Base-by-base conservation (phyloP, 768 basidiomycete species). In the Gautieria morchelliformis region DNA sequence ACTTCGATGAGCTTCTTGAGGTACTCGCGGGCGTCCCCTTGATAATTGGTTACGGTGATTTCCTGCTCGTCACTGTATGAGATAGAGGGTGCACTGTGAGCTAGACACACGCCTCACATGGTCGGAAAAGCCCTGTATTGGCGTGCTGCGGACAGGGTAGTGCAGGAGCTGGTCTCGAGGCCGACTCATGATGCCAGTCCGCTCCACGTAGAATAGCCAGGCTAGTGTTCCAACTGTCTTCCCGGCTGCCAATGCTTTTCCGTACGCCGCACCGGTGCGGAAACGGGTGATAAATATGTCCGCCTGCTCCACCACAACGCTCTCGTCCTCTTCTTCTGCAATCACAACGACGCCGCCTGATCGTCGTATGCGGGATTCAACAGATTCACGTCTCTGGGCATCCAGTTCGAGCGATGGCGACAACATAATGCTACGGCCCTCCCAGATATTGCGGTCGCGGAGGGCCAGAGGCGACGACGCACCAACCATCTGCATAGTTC, bases 21-120 rank as follows among this genome's bases (percentile, higher is more conserved):
- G 65, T 94, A 94, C 53, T 95, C 93, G 2, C 93, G 78, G 6
- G 88, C 78, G 39, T 85, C 82, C 2, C 93, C 93, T 0, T 89
- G 87, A 66, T 93, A 95, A 65, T 94, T 94, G 0, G 92, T 92
- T 1, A 95, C 75, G 0, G 92, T 89, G 55, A 95, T 83, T 62
- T 81, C 76, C 88, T 92, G 59, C 1, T 51, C 52, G 60, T 24
- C 14, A 30, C 8, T 2, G 47, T 35, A 30, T 52, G 17, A 52
- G 52, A 35, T 40, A 58, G 0, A 14, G 17, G 30, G 20, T 5
- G 22, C 33, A 7, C 35, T 49, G 20, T 14, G 35, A 14, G 35
- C 35, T 33, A 30, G 15, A 22, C 9, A 4, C 9, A 40, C 27
- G 27, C 71, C 86, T 48, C 62, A 92, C 89, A 68, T 85, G 81